Conservation (phyloP, 2,329 filamentous ascomycete species). For the Karstenula rhodostoma region DNA sequence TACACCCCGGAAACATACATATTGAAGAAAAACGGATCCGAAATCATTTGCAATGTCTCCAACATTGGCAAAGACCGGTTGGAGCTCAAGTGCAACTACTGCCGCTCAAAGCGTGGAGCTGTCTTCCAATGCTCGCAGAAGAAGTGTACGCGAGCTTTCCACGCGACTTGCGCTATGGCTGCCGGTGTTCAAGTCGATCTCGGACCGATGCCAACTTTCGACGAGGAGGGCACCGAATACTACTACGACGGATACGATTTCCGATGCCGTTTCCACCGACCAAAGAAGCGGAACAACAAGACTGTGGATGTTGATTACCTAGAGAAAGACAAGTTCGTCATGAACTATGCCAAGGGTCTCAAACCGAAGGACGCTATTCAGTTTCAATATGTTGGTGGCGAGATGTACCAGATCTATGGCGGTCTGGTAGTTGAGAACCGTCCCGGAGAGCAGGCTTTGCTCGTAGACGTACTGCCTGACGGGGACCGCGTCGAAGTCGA, state of each 20-base stretch:
- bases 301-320: slow-evolving; percentile 73
- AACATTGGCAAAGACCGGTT: slow-evolving; percentile 85
- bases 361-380: slow-evolving; percentile 82
- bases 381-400: slow-evolving; percentile 76
- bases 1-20: slow-evolving; percentile 95
- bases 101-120: slow-evolving; percentile 90
- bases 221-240: slow-evolving; percentile 90
- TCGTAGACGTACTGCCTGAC: slow-evolving; percentile 84
- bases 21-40: slow-evolving; percentile 68
- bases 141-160: slow-evolving; percentile 92
- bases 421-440: slow-evolving; percentile 88
- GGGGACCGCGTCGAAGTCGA: slow-evolving; percentile 80
- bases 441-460: slow-evolving; percentile 74
- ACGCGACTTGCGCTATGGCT: slow-evolving; percentile 91
- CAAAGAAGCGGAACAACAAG: slow-evolving; percentile 86
- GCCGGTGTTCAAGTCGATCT: slow-evolving; percentile 93
- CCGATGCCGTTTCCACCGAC: slow-evolving; percentile 91
- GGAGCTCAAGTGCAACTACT: slow-evolving; percentile 93
- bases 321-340: slow-evolving; percentile 74
- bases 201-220: slow-evolving; percentile 83
- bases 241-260: slow-evolving; percentile 92
- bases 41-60: slow-evolving; percentile 79
- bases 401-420: slow-evolving; percentile 90
- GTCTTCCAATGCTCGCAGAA: slow-evolving; percentile 97
- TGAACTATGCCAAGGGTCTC: slow-evolving; percentile 72